Base-by-base conservation (phyloP, 495 filamentous ascomycete genomes). In the Mycothermus thermophilus region DNA sequence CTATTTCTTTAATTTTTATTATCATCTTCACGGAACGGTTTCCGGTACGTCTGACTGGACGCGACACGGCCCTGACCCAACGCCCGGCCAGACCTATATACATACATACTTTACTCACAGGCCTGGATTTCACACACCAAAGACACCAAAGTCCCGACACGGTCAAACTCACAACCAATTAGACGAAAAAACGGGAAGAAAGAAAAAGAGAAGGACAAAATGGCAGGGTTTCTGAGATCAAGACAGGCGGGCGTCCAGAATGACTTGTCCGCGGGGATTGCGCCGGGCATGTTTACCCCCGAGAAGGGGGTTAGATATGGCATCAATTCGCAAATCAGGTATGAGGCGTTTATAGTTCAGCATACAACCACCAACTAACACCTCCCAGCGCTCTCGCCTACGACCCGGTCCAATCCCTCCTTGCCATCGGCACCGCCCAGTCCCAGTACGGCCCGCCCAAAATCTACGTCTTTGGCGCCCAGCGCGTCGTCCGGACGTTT, bases 191-290 rank as follows among this genome's bases (percentile, higher is more conserved):
- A 32, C n/a, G 16, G 7, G 19, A 18, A 27, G 1, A 12, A 23
- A 10, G 10, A 9, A 7, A 11, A 4, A 19, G 5, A 8, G 8
- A 3, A 12, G n/a, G 9, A 7, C 27, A 50, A 55, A 15, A 92
- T 90, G 85, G 75, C 83, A 26, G 74, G 80, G 44, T 88, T 95
- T 54, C 58, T 97, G 43, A 70, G 90, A 42, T 79, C 83, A 24
- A 93, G 90, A 67, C 90, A 97, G 65, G 74, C 84, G 35, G 90
- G 90, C 36, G 77, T 97, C 34, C 79, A 83, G 51, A 81, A 74
- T 54, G 90, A 96, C 60, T 69, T 97, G 23, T 93, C 88, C 17
- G 74, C 80, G 9, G 77, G 77, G 32, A 69, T 94, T 34, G 61
- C 69, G 24, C 70, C 82, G 17, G 78, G 78, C 28, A 51, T 80